Evolutionary conservation across 2,329 filamentous ascomycete species (phyloP).

Genomic region (Helicocarpus griseus): DNA sequence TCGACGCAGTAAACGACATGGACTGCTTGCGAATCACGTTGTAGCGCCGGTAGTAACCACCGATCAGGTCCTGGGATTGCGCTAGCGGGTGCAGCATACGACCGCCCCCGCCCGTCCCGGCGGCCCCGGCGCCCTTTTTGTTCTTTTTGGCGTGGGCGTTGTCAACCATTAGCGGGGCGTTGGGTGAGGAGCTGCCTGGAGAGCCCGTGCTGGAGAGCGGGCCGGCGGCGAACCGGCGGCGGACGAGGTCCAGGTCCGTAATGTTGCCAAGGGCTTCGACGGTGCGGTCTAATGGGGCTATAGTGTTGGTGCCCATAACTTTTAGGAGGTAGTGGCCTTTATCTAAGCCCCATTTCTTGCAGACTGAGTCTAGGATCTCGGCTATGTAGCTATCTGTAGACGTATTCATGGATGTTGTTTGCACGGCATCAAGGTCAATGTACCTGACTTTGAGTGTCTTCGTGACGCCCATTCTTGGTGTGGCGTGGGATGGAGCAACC

Average conservation of each 20-base stretch:
- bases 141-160: constrained; percentile 31
- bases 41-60: constrained; percentile 51
- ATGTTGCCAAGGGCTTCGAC: constrained; percentile 54
- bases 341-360: constrained; percentile 53
- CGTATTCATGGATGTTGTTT: constrained; percentile 45
- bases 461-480: constrained; percentile 47
- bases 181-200: constrained; percentile 53
- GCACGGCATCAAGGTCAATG: constrained; percentile 47
- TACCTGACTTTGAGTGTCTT: constrained; percentile 53
- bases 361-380: constrained; percentile 55
- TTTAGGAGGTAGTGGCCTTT: constrained; percentile 55
- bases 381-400: constrained; percentile 58
- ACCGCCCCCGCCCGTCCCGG: constrained; percentile 20
- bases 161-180: constrained; percentile 52
- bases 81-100: constrained; percentile 37
- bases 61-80: constrained; percentile 38
- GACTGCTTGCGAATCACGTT: constrained; percentile 56
- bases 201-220: constrained; percentile 48
- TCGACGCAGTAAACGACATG: constrained; percentile 53
- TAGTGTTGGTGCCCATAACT: constrained; percentile 52
- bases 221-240: constrained; percentile 53
- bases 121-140: constrained; percentile 25
- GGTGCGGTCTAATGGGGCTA: constrained; percentile 54
- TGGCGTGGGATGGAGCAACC: constrained; percentile 36
- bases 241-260: constrained; percentile 52